These are phyloP conservation scores for Xenoacremonium recifei DNA, from an alignment of 2,329 filamentous ascomycete species.

Conservation along the genomic window DNA sequence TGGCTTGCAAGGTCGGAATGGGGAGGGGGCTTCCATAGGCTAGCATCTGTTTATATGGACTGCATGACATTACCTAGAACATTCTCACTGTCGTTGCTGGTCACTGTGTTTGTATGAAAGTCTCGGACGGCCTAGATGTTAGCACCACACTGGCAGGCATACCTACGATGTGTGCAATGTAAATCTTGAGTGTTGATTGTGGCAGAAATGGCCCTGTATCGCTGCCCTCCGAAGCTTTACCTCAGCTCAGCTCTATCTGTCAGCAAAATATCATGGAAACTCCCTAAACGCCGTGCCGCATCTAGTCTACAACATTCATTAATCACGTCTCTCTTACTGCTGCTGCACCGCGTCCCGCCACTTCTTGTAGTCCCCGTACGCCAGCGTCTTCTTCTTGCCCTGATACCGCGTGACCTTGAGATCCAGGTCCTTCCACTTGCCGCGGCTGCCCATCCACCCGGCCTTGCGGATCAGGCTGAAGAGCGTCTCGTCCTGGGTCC, in stretches of 20 bases:
- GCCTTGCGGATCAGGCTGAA: conserved; percentile 92
- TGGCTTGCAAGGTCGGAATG: no score
- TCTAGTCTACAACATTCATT: conserved; percentile 28
- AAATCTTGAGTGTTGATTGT: no score
- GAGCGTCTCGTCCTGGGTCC: conserved; percentile 90
- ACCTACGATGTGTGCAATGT: no score
- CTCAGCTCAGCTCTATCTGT: conserved; percentile 17
- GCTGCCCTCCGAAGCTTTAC: conserved; percentile 2
- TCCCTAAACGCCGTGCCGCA: conserved; percentile 22
- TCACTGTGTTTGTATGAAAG: no score
- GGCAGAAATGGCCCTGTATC: conserved; percentile 10
- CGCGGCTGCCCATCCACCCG: conserved; percentile 81
- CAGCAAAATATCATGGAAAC: conserved; percentile 10
- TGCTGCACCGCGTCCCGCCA: conserved; percentile 72
- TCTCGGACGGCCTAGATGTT: no score
- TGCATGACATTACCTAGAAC: no score
- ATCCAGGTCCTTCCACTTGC: conserved; percentile 76
- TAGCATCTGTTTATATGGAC: no score
- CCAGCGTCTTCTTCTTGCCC: conserved; percentile 72
- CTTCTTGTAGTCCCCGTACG: conserved; percentile 71
- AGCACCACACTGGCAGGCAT: no score
- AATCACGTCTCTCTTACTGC: conserved; percentile 3
- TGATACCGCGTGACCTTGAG: conserved; percentile 82
- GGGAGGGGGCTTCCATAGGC: no score
- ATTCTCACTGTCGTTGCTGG: no score